Conservation (phyloP, 1,284 basidiomycete genomes). For the Rhodofomes roseus region DNA sequence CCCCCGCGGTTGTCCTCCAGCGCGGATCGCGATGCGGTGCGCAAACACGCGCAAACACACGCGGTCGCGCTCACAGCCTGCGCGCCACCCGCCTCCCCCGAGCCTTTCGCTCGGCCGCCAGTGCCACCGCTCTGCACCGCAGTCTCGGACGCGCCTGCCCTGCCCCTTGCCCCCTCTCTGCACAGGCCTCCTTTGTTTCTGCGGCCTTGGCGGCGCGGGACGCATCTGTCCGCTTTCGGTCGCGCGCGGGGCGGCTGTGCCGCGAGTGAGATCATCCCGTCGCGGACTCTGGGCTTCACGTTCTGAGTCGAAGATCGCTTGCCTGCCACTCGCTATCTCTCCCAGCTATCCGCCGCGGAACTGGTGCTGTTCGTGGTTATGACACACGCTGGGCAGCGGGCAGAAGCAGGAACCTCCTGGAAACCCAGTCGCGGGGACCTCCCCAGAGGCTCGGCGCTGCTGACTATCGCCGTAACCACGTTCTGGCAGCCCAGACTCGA, state of each 20-base stretch:
- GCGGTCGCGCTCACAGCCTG: slow-evolving; percentile 2
- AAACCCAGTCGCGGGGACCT: neutral
- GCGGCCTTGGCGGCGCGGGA: neutral
- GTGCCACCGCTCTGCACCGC: neutral
- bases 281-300: neutral
- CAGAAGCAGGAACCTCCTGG: neutral
- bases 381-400: neutral
- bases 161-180: neutral
- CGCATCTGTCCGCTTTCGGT: neutral
- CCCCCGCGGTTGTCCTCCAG: neutral
- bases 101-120: neutral
- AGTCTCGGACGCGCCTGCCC: neutral
- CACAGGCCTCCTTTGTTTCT: neutral
- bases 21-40: slow-evolving; percentile 5
- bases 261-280: neutral
- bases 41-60: slow-evolving; percentile 7
- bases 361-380: neutral
- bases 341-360: neutral
- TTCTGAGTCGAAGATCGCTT: neutral
- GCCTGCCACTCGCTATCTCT: neutral
- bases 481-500: no score
- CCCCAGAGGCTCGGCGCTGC: neutral
- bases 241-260: neutral
- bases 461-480: neutral
- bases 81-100: neutral